Conservation (phyloP, 169 alveolate genomes). For the Eimeria falciformis region DNA sequence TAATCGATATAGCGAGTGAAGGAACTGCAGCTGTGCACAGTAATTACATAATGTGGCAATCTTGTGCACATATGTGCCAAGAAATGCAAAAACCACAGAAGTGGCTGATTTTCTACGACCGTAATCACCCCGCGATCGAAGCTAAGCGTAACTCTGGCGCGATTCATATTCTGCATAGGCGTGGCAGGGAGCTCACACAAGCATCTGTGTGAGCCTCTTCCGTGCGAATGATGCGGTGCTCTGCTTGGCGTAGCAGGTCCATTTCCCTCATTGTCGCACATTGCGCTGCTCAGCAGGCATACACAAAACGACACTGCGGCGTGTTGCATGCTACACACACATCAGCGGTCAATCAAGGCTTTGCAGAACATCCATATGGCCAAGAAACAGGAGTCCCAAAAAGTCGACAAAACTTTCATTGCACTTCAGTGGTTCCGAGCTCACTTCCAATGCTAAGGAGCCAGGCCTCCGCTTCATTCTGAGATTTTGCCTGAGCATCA, state of each 20-base stretch:
- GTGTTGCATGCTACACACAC: too few species aligned
- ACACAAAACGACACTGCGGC: too few species aligned
- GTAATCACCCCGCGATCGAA: too few species aligned
- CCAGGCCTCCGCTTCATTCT: slow-evolving; percentile 44
- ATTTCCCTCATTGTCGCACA: slow-evolving; percentile 7
- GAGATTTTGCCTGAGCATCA: slow-evolving; percentile 18
- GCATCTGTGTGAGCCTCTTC: neutral
- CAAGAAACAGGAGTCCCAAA: too few species aligned
- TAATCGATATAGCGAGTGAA: neutral
- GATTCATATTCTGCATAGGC: too few species aligned
- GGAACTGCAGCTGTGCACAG: slow-evolving; percentile 28
- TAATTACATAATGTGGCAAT: neutral
- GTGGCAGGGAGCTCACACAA: neutral
- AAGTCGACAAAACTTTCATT: too few species aligned
- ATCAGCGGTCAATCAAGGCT: too few species aligned
- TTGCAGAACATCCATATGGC: too few species aligned
- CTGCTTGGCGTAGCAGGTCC: slow-evolving; percentile 36
- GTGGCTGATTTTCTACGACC: too few species aligned
- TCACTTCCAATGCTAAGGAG: slow-evolving; percentile 38
- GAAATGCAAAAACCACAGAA: too few species aligned
- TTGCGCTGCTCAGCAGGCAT: slow-evolving; percentile 36
- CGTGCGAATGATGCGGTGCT: neutral
- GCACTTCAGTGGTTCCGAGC: neutral
- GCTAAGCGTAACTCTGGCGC: too few species aligned
- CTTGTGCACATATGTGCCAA: too few species aligned